phyloP scores from a whole-genome alignment of 2,329 filamentous ascomycete species.

The Epichloe sp. region DNA sequence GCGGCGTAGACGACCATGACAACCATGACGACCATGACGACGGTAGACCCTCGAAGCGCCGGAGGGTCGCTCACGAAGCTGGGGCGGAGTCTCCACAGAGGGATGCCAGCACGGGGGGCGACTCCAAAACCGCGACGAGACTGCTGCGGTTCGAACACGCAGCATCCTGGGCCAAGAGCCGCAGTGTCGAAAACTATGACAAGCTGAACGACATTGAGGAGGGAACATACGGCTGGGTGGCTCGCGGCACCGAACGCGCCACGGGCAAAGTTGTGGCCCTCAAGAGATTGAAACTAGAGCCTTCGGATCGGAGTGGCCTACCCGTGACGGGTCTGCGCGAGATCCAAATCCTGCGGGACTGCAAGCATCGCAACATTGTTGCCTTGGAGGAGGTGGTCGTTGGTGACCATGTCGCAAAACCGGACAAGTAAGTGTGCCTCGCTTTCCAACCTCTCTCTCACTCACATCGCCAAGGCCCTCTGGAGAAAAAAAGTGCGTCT shows the following conservation, averaged over 20 bases:
- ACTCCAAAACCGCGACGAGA: slow-evolving; percentile 27
- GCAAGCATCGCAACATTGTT: slow-evolving; percentile 73
- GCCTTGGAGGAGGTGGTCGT: slow-evolving; percentile 72
- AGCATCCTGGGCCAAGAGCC: slow-evolving; percentile 53
- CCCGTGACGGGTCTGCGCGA: slow-evolving; percentile 88
- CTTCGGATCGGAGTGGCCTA: slow-evolving; percentile 58
- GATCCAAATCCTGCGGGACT: slow-evolving; percentile 79
- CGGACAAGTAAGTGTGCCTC: slow-evolving; percentile 34
- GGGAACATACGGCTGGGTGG: slow-evolving; percentile 91
- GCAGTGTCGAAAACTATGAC: slow-evolving; percentile 78
- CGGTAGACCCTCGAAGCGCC: slow-evolving; percentile 47
- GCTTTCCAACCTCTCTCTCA: not conserved
- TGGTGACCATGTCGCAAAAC: slow-evolving; percentile 43
- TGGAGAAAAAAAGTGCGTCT: not conserved
- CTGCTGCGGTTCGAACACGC: slow-evolving; percentile 57
- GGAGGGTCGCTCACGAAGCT: slow-evolving; percentile 38
- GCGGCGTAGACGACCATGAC: slow-evolving; percentile 10
- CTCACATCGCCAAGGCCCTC: not conserved
- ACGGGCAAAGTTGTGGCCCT: slow-evolving; percentile 78
- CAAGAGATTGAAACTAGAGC: slow-evolving; percentile 86
- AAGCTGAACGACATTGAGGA: slow-evolving; percentile 95
- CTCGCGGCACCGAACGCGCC: slow-evolving; percentile 59
- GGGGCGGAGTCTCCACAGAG: slow-evolving; percentile 8
- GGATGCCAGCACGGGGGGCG: not conserved
- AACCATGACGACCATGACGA: slow-evolving; percentile 14